A percentile compares a stretch with the other conserved stretches of the same genome.
Conservation (phyloP, 495 filamentous ascomycete species). For the Daldinia bambusicola region DNA sequence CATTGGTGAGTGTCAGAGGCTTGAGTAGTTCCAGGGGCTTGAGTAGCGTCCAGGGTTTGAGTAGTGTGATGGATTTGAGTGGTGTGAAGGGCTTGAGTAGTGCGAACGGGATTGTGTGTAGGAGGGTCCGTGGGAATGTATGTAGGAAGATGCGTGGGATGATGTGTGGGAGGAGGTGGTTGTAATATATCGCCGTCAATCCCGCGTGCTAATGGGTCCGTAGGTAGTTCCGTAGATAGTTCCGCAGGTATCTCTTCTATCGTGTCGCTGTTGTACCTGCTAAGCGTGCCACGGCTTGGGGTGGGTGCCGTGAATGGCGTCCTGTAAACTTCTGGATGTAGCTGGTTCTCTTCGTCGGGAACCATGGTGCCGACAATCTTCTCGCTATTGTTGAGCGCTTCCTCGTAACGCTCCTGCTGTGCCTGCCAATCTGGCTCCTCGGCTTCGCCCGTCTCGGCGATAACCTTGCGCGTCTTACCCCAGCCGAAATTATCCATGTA, state of each 20-base stretch:
- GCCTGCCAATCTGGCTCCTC: conserved; percentile 26
- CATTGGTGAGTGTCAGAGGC: neutral
- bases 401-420: conserved; percentile 29
- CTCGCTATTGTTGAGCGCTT: conserved; percentile 31
- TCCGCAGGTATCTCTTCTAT: neutral
- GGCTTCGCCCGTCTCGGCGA: conserved; percentile 45
- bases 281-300: neutral
- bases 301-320: conserved; percentile 38
- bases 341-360: conserved; percentile 40
- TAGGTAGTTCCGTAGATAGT: neutral
- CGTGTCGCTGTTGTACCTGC: neutral
- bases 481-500: conserved; percentile 49
- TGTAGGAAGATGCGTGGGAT: neutral
- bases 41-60: no score
- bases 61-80: no score
- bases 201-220: neutral
- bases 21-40: no score
- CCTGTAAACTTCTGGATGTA: conserved; percentile 29
- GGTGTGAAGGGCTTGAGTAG: no score
- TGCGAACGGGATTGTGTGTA: no score
- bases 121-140: neutral
- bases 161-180: neutral
- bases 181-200: conserved; percentile 10
- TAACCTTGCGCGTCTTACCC: conserved; percentile 51
- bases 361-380: conserved; percentile 36